Evolutionary conservation across 129 eudicot genomes (phyloP).

Genomic region (Logfia minima): DNA sequence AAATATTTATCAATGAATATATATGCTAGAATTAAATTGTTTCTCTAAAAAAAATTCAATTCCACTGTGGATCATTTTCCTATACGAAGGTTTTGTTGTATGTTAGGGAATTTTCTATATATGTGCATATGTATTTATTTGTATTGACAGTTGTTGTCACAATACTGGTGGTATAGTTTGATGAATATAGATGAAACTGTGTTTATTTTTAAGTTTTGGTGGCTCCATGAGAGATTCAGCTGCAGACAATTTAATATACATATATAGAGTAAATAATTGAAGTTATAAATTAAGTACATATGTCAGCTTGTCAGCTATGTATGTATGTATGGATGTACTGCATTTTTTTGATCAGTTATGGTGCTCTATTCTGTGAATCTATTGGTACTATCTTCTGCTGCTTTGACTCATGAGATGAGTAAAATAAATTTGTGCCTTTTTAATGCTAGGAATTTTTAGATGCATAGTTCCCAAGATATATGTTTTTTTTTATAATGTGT

Average conservation of each 20-base stretch:
- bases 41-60: no score
- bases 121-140: conserved; percentile 11
- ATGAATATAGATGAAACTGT: conserved; percentile 14
- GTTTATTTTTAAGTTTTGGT: conserved; percentile 7
- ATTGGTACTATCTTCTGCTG: conserved; percentile 19
- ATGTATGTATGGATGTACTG: conserved; percentile 11
- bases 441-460: conserved; percentile 7
- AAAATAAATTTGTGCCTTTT: conserved; percentile 20
- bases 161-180: not conserved
- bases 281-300: conserved; percentile 6
- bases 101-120: conserved; percentile 16
- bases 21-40: not conserved
- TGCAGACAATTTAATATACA: conserved; percentile 12
- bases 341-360: not conserved
- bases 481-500: not conserved
- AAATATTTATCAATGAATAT: not conserved
- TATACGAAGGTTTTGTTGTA: not conserved
- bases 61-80: not conserved
- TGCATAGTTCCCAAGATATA: conserved; percentile 28
- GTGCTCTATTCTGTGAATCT: conserved; percentile 7
- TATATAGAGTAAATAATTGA: conserved; percentile 2
- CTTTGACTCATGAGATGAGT: conserved; percentile 18
- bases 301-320: conserved; percentile 16
- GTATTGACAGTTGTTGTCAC: conserved; percentile 9
- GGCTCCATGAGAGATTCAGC: conserved; percentile 14